phyloP scores from a whole-genome alignment of 177 flowering plant genomes.

The Vitis hybrid region DNA sequence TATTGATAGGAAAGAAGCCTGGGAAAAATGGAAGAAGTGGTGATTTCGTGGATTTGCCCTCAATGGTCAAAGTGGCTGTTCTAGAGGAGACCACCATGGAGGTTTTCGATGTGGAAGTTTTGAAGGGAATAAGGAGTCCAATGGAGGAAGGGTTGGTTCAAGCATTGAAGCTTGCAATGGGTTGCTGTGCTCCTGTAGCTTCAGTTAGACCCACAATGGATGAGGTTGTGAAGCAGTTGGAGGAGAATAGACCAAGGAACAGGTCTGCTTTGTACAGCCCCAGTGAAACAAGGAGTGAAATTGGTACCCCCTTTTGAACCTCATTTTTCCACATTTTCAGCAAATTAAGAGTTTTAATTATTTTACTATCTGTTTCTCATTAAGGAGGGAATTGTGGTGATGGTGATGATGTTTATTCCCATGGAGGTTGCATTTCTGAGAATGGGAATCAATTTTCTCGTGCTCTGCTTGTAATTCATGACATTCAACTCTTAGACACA shows the following conservation, averaged over 20 bases:
- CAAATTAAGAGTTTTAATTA: slow-evolving; percentile 1
- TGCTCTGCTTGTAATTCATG: slow-evolving; percentile 4
- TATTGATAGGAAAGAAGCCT: slow-evolving; percentile 85
- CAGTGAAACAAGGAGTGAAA: slow-evolving; percentile 85
- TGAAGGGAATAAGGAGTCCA: slow-evolving; percentile 91
- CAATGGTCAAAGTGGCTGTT: slow-evolving; percentile 93
- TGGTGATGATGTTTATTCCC: slow-evolving; percentile 1
- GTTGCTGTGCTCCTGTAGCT: slow-evolving; percentile 97
- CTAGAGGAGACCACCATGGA: slow-evolving; percentile 97
- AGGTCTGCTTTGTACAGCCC: slow-evolving; percentile 97
- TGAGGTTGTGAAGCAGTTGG: slow-evolving; percentile 93
- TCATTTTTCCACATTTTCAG: slow-evolving; percentile 11
- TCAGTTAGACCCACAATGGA: slow-evolving; percentile 89
- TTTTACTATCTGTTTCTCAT: neutral
- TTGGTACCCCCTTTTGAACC: slow-evolving; percentile 73
- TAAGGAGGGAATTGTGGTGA: slow-evolving; percentile 9
- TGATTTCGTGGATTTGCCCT: slow-evolving; percentile 75
- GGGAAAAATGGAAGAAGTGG: slow-evolving; percentile 64
- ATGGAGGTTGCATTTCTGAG: slow-evolving; percentile 1
- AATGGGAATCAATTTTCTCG: neutral
- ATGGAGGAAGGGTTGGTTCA: slow-evolving; percentile 98
- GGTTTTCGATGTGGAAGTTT: slow-evolving; percentile 79
- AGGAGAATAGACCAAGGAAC: slow-evolving; percentile 93
- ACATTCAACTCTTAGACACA: neutral
- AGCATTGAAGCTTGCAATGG: slow-evolving; percentile 99